Evolutionary conservation across 805 yeast genomes (phyloP).

Genomic region (Kuraishia piskuri): DNA sequence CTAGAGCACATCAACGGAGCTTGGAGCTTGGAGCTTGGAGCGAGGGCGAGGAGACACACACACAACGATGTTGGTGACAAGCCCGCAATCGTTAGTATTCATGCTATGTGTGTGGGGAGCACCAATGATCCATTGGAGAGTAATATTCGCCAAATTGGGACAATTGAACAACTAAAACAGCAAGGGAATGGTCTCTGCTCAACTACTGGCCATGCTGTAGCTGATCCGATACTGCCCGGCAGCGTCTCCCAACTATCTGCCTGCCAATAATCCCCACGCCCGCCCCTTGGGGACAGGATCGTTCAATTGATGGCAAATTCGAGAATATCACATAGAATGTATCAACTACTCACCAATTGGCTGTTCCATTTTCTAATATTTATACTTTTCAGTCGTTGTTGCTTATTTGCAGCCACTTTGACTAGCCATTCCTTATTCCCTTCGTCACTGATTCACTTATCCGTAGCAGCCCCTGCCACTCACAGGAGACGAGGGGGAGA

Average conservation of each 20-base stretch:
- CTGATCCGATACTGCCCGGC: background rate
- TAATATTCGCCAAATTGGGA: background rate
- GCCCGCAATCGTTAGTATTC: background rate
- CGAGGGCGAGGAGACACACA: no score
- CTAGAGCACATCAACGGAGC: background rate
- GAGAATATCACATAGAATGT: background rate
- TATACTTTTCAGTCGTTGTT: background rate
- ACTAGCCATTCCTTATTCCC: background rate
- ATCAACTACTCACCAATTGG: conserved; percentile 19
- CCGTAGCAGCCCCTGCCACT: background rate
- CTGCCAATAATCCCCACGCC: no score
- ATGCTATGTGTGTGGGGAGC: background rate
- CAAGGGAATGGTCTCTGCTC: no score
- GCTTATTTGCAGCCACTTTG: background rate
- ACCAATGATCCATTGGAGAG: background rate
- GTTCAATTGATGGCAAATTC: background rate
- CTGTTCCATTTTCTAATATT: conserved; percentile 13
- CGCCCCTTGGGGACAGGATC: background rate
- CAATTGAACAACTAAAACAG: background rate
- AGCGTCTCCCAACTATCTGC: background rate
- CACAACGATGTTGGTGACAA: background rate
- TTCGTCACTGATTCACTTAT: background rate
- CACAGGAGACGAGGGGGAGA: background rate
- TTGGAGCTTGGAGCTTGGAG: no score
- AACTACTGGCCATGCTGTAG: background rate